Evolutionary conservation across 495 filamentous ascomycete species (phyloP).

Genomic region (Penicilliopsis zonata): DNA sequence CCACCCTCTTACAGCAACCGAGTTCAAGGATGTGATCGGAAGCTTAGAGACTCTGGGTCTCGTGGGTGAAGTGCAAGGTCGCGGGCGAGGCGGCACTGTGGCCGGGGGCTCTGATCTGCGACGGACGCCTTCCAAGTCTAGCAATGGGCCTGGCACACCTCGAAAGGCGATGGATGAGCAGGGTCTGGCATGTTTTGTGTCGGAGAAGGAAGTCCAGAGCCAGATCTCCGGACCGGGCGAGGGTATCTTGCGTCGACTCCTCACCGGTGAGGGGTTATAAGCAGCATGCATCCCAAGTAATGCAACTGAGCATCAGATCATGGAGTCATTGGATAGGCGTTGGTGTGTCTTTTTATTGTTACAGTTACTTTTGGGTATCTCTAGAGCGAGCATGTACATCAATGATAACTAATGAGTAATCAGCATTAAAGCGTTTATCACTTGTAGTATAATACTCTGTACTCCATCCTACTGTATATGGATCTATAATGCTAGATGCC

Average conservation of each 20-base stretch:
- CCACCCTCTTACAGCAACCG: constrained; percentile 73
- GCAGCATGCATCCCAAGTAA: no score
- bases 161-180: constrained; percentile 49
- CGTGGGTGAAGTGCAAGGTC: constrained; percentile 61
- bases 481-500: no score
- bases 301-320: no score
- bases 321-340: no score
- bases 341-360: constrained; percentile 1
- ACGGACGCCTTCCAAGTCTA: constrained; percentile 47
- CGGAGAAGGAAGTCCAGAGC: constrained; percentile 60
- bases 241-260: constrained; percentile 32
- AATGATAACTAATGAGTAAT: no score
- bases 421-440: no score
- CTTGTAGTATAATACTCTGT: no score
- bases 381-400: no score
- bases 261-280: constrained; percentile 30
- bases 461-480: no score
- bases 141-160: constrained; percentile 31
- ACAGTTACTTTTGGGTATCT: no score
- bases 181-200: constrained; percentile 62
- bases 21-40: constrained; percentile 89
- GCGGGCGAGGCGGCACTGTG: constrained; percentile 51
- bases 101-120: constrained; percentile 30
- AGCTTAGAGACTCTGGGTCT: constrained; percentile 78
- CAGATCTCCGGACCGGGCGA: constrained; percentile 59